Evolutionary conservation across 805 yeast genomes (phyloP).

Genomic region (Cyberlindnera euphorbiae): DNA sequence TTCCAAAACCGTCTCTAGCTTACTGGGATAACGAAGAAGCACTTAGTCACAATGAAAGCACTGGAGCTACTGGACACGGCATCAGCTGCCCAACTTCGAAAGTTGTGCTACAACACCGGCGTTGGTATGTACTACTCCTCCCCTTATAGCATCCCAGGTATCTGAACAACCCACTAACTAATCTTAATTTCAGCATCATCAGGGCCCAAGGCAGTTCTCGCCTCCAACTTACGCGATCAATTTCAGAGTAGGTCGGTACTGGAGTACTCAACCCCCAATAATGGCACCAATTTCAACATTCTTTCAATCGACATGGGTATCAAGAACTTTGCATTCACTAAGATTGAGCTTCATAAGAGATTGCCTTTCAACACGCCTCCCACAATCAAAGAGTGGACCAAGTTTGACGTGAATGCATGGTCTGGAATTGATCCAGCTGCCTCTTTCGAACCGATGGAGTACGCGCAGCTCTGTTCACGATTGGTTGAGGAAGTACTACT

Average conservation of each 20-base stretch:
- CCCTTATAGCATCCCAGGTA: no score
- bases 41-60: no score
- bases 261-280: constrained; percentile 15
- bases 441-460: constrained; percentile 23
- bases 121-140: constrained; percentile 10
- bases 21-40: no score
- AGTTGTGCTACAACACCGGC: constrained; percentile 18
- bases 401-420: constrained; percentile 27
- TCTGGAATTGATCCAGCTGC: constrained; percentile 4
- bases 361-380: constrained; percentile 23
- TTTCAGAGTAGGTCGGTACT: constrained; percentile 8
- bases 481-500: constrained; percentile 26
- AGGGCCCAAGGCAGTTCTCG: constrained; percentile 15
- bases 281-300: constrained; percentile 20
- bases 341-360: constrained; percentile 23
- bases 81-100: constrained; percentile 10
- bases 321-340: constrained; percentile 31
- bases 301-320: constrained; percentile 36
- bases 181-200: constrained; percentile 2
- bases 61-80: constrained; percentile 8
- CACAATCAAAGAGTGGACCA: constrained; percentile 30
- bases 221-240: constrained; percentile 4
- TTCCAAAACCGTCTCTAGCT: no score
- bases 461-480: constrained; percentile 21
- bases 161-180: no score